These are phyloP conservation scores for Trichosanthes cucumerina DNA, from an alignment of 306 rosid species.

Conservation along the genomic window DNA sequence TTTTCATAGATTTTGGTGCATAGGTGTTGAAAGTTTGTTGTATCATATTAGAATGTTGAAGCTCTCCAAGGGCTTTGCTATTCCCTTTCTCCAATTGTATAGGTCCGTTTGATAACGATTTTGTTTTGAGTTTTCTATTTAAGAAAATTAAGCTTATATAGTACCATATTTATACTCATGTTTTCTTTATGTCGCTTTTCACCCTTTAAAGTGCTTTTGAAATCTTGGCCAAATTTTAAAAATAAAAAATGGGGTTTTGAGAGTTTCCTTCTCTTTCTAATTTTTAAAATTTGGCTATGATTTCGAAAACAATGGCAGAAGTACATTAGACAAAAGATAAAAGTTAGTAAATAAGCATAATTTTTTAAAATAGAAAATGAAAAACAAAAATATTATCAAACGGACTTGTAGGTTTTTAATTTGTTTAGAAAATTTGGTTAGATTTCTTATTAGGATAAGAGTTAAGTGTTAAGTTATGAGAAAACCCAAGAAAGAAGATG, in stretches of 20 bases:
- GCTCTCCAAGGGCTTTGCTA: slow-evolving; percentile 23
- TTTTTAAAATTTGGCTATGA: neutral
- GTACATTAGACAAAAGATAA: neutral
- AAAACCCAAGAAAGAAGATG: neutral
- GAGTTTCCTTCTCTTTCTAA: neutral
- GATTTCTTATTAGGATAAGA: neutral
- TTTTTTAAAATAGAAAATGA: neutral
- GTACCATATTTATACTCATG: neutral
- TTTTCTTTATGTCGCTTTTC: neutral
- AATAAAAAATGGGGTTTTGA: neutral
- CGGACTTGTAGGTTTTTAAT: neutral
- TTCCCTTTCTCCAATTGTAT: slow-evolving; percentile 41
- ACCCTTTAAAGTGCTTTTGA: neutral
- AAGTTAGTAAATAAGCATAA: neutral
- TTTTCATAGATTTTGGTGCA: slow-evolving; percentile 19
- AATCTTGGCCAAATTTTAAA: neutral
- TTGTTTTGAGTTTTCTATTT: neutral
- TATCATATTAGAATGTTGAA: slow-evolving; percentile 29
- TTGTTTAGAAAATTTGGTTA: neutral
- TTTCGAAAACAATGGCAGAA: neutral
- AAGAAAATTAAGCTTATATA: neutral
- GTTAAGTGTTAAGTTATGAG: neutral
- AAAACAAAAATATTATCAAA: neutral
- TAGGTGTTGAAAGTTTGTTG: slow-evolving; percentile 23
- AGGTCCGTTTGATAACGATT: neutral